These are phyloP conservation scores for Teratosphaeria zuluensis DNA, from an alignment of 2,329 filamentous ascomycete species.

Conservation along the genomic window DNA sequence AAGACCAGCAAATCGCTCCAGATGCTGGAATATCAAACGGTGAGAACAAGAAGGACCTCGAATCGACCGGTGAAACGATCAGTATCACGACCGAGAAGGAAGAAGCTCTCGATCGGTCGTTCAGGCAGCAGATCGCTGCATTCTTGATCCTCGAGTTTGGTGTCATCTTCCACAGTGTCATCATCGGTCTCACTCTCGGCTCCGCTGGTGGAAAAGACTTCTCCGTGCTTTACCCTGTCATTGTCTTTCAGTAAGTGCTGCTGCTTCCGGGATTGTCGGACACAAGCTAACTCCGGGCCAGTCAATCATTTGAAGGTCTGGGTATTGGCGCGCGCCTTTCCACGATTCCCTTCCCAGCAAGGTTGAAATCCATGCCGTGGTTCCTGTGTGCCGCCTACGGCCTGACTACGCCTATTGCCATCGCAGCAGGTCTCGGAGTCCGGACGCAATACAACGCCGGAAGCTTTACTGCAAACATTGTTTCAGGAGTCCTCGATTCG, in stretches of 20 bases:
- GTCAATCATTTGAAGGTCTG: constrained; percentile 88
- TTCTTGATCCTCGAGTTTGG: constrained; percentile 94
- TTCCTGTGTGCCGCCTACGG: constrained; percentile 61
- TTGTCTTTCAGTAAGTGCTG: not conserved
- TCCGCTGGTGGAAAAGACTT: constrained; percentile 48
- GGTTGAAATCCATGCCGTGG: constrained; percentile 65
- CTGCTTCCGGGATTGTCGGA: not conserved
- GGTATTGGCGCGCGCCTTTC: constrained; percentile 80
- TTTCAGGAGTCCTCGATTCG: constrained; percentile 82
- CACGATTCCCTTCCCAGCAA: constrained; percentile 62
- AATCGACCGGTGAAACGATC: not conserved
- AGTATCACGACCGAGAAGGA: constrained; percentile 12
- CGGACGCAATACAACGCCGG: constrained; percentile 53
- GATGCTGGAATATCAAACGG: not conserved
- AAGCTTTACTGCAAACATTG: constrained; percentile 55
- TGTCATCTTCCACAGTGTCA: constrained; percentile 58
- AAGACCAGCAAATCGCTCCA: constrained; percentile 19
- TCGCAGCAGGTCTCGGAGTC: constrained; percentile 73
- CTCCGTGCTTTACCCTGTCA: constrained; percentile 50
- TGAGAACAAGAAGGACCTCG: not conserved
- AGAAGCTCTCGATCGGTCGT: constrained; percentile 27
- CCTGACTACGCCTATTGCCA: constrained; percentile 72
- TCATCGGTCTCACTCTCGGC: constrained; percentile 75
- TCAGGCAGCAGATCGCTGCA: constrained; percentile 70
- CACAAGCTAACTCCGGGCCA: constrained; percentile 46